Conservation (phyloP, 352 stramenopile genomes). For the Globisporangium paroecandrum region DNA sequence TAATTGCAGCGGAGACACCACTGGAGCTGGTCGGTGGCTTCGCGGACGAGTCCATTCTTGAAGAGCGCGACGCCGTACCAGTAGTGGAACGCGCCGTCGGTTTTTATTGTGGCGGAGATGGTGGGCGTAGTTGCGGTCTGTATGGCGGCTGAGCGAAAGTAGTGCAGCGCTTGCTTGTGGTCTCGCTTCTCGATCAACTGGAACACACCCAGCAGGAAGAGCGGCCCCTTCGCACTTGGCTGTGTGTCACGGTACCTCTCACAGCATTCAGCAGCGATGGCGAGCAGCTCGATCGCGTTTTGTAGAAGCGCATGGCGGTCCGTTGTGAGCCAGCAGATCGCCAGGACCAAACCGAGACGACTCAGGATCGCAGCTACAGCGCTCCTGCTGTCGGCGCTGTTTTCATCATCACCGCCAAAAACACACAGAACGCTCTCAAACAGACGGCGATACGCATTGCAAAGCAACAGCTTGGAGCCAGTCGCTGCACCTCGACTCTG, state of each 20-base stretch:
- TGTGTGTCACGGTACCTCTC: neutral
- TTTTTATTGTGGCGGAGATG: neutral
- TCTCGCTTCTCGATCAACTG: constrained; percentile 27
- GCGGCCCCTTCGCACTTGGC: constrained; percentile 20
- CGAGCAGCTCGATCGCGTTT: constrained; percentile 3
- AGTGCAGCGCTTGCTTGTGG: constrained; percentile 22
- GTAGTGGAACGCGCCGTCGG: constrained; percentile 34
- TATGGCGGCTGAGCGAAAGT: constrained; percentile 23
- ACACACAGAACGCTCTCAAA: neutral
- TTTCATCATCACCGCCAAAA: neutral
- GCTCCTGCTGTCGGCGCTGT: neutral
- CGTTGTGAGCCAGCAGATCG: neutral
- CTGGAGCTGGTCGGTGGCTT: constrained; percentile 34
- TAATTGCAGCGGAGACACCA: constrained; percentile 47
- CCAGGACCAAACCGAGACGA: constrained; percentile 11
- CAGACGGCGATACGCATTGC: neutral
- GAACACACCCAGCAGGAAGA: constrained; percentile 48
- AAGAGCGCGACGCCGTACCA: constrained; percentile 57
- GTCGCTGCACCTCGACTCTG: neutral
- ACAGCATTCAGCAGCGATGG: constrained; percentile 3
- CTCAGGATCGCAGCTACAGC: constrained; percentile 10
- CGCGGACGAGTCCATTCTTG: constrained; percentile 15
- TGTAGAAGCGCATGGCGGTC: neutral
- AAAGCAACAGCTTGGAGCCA: neutral
- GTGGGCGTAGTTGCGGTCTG: no score